Percentiles rank a stretch among this genome's conserved stretches.
Conservation (phyloP, 768 basidiomycete species). For the Tephrocybe sp. region DNA sequence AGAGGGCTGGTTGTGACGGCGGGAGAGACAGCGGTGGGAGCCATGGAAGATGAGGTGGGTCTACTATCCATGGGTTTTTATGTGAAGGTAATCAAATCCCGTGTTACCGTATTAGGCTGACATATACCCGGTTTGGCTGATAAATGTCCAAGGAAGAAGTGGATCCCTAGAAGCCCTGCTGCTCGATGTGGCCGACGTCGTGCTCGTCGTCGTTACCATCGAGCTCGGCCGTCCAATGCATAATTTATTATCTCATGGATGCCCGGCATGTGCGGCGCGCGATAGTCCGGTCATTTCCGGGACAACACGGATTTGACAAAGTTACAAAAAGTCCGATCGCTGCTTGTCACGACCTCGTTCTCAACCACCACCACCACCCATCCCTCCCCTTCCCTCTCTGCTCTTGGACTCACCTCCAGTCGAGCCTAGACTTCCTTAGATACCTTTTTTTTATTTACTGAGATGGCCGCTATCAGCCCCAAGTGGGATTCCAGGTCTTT, state of each 20-base stretch:
- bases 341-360: constrained; percentile 18
- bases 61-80: constrained; percentile 4
- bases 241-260: background rate
- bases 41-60: constrained; percentile 11
- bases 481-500: constrained; percentile 79
- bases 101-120: constrained; percentile 3
- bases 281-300: constrained; percentile 41
- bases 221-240: background rate
- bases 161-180: background rate
- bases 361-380: constrained; percentile 23
- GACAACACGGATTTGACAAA: constrained; percentile 29
- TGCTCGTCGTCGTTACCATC: background rate
- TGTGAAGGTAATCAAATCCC: constrained; percentile 1
- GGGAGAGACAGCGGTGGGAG: constrained; percentile 14
- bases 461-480: constrained; percentile 51
- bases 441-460: constrained; percentile 26
- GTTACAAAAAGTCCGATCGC: constrained; percentile 20
- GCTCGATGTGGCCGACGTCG: background rate
- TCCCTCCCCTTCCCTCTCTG: constrained; percentile 12
- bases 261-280: constrained; percentile 23
- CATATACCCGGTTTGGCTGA: background rate
- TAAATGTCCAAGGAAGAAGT: background rate
- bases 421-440: constrained; percentile 29
- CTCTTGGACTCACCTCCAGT: constrained; percentile 24
- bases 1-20: background rate